Evolutionary conservation across 345 rosid genomes (phyloP).

Genomic region (Ceriops zippeliana): DNA sequence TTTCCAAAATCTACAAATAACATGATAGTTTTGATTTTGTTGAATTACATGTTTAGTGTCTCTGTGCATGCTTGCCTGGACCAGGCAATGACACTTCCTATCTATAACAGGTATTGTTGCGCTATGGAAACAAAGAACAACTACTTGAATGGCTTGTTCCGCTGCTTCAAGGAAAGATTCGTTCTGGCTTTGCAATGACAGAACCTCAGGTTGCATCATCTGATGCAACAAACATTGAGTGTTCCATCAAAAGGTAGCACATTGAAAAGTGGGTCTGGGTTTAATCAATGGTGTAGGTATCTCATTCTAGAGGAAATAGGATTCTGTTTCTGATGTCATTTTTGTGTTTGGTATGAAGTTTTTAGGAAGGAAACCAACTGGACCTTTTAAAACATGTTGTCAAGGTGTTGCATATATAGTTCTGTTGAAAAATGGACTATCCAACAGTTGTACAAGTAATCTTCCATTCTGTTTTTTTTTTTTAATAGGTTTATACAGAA

Average conservation of each 20-base stretch:
- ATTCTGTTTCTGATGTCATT: background rate
- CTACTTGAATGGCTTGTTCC: conserved; percentile 84
- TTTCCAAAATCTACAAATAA: background rate
- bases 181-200: conserved; percentile 99
- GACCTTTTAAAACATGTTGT: too few species aligned
- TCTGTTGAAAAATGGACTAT: too few species aligned
- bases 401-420: too few species aligned
- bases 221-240: conserved; percentile 96
- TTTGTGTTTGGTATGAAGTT: background rate
- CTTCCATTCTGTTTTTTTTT: too few species aligned
- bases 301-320: background rate
- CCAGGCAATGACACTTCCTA: background rate
- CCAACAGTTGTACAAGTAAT: too few species aligned
- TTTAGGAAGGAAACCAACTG: background rate
- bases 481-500: too few species aligned
- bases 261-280: background rate
- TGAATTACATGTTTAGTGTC: background rate
- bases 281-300: background rate
- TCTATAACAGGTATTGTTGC: conserved; percentile 62
- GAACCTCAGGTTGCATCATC: conserved; percentile 99
- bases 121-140: conserved; percentile 91
- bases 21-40: background rate
- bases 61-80: background rate
- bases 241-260: conserved; percentile 75
- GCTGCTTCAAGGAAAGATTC: conserved; percentile 82